Conservation (phyloP, 2,329 filamentous ascomycete genomes). For the Elsinoe perseae region DNA sequence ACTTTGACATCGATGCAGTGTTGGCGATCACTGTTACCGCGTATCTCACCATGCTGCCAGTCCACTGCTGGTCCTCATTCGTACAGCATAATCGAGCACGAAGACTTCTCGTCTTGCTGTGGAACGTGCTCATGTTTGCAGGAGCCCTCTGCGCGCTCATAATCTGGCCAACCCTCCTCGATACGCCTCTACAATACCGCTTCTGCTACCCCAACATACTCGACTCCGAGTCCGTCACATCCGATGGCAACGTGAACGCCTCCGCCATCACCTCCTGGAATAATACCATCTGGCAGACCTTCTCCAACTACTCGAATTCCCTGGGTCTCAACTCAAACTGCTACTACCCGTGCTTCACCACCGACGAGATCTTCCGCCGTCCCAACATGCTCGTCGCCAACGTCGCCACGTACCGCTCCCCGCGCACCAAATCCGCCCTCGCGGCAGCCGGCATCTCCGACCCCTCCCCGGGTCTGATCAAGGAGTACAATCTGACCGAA, state of each 20-base stretch:
- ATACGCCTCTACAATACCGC: constrained; percentile 9
- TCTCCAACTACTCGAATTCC: not conserved
- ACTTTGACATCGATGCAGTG: constrained; percentile 11
- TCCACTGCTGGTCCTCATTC: constrained; percentile 10
- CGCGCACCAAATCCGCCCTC: not conserved
- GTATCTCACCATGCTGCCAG: constrained; percentile 3
- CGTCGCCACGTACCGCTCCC: not conserved
- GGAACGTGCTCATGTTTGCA: constrained; percentile 3
- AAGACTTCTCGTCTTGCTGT: not conserved
- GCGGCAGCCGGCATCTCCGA: not conserved
- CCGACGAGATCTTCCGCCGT: not conserved
- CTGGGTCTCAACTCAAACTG: constrained; percentile 5
- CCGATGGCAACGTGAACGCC: not conserved
- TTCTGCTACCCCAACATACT: constrained; percentile 7
- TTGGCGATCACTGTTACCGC: constrained; percentile 3
- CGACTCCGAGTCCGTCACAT: constrained; percentile 2
- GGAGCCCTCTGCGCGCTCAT: not conserved
- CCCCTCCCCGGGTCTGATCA: not conserved
- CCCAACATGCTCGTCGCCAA: constrained; percentile 1
- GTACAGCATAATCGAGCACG: not conserved
- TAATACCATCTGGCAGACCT: not conserved
- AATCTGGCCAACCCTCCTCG: constrained; percentile 1
- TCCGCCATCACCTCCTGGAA: not conserved
- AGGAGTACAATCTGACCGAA: not conserved
- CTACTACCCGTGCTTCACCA: constrained; percentile 2